Evolutionary conservation across 495 filamentous ascomycete genomes (phyloP).

Genomic region (Gamarada debralockiae): DNA sequence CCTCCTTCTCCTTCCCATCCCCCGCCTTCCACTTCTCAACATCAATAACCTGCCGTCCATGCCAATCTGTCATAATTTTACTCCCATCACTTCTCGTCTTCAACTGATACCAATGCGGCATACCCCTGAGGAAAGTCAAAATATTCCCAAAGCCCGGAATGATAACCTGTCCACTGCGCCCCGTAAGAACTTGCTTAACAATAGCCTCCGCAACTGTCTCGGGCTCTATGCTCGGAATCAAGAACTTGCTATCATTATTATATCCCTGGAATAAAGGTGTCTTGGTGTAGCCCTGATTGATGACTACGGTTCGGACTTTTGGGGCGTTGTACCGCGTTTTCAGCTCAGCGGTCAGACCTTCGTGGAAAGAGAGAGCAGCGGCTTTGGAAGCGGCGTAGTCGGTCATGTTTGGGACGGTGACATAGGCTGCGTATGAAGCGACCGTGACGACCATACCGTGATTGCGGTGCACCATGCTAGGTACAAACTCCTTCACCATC

Average conservation of each 20-base stretch:
- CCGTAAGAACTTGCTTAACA: conserved; percentile 53
- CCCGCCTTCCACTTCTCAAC: conserved; percentile 35
- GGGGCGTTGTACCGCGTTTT: conserved; percentile 57
- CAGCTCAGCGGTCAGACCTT: conserved; percentile 63
- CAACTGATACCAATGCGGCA: conserved; percentile 44
- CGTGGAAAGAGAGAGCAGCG: conserved; percentile 62
- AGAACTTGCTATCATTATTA: conserved; percentile 44
- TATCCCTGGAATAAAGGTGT: conserved; percentile 60
- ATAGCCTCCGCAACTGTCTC: conserved; percentile 65
- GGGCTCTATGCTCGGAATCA: conserved; percentile 52
- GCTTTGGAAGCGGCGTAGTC: conserved; percentile 69
- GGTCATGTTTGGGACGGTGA: conserved; percentile 59
- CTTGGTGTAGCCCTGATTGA: conserved; percentile 61
- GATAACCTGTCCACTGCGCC: conserved; percentile 54
- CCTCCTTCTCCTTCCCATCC: conserved; percentile 33
- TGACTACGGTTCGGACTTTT: conserved; percentile 59
- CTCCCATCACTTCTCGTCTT: conserved; percentile 30
- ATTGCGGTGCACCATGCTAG: conserved; percentile 55
- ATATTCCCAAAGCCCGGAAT: conserved; percentile 40
- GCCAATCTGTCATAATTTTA: conserved; percentile 40
- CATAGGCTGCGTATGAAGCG: conserved; percentile 57
- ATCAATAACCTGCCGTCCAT: conserved; percentile 47
- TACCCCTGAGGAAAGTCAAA: conserved; percentile 30
- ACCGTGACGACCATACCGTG: conserved; percentile 76
- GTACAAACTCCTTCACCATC: conserved; percentile 62